Conservation (phyloP, 495 filamentous ascomycete species). For the Penicillium atrosanguineum region DNA sequence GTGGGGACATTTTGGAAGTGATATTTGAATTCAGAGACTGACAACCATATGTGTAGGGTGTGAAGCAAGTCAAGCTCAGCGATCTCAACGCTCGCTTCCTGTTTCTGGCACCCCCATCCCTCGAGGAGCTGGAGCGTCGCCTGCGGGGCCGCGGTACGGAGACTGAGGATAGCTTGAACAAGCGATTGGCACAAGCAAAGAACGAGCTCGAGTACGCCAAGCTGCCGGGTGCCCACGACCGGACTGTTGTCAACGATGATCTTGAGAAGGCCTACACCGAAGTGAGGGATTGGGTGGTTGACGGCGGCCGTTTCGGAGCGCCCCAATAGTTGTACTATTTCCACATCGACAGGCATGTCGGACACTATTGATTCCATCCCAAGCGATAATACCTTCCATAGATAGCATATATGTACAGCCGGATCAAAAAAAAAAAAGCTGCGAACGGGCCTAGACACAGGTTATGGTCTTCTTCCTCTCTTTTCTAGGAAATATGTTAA, state of each 20-base stretch:
- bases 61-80: conserved; percentile 87
- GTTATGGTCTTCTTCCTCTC: no score
- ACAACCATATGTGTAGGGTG: conserved; percentile 75
- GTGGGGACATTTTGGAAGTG: neutral
- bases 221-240: conserved; percentile 73
- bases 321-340: conserved; percentile 17
- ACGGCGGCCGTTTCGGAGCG: conserved; percentile 42
- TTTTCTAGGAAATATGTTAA: no score
- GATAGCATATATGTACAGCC: neutral
- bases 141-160: conserved; percentile 84
- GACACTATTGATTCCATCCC: neutral
- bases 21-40: conserved; percentile 50
- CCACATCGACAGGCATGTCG: neutral
- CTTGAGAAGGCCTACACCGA: conserved; percentile 80
- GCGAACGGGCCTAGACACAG: no score
- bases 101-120: conserved; percentile 77
- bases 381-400: neutral
- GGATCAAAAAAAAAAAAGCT: no score
- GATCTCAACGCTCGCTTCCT: conserved; percentile 76
- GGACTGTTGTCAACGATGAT: conserved; percentile 86
- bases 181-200: conserved; percentile 74
- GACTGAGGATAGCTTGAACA: conserved; percentile 69
- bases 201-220: conserved; percentile 79
- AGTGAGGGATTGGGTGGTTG: conserved; percentile 64
- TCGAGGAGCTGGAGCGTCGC: conserved; percentile 71